Percentiles rank a stretch among this genome's conserved stretches.
These are phyloP conservation scores for Acacia acuminata DNA, from an alignment of 306 rosid genomes.

Conservation along the genomic window DNA sequence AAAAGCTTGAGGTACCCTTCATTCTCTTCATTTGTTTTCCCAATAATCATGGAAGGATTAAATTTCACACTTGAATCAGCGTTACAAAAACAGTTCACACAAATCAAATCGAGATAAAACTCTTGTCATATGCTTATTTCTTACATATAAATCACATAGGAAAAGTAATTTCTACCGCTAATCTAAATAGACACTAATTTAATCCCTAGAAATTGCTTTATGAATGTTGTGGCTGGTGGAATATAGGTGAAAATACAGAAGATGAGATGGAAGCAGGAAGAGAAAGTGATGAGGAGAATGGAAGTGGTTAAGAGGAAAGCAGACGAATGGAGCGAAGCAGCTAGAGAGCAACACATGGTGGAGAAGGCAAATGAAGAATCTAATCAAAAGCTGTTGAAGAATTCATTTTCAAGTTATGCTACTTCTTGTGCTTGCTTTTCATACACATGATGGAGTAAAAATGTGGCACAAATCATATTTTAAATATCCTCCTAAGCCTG, in stretches of 20 bases:
- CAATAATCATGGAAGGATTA: not conserved
- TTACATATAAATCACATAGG: too few species aligned
- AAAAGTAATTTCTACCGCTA: too few species aligned
- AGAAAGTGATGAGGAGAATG: slow-evolving; percentile 88
- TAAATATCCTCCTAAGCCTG: not conserved
- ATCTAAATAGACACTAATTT: too few species aligned
- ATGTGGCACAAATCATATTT: not conserved
- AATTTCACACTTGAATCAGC: too few species aligned
- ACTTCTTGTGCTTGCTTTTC: slow-evolving; percentile 82
- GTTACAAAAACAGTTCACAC: too few species aligned
- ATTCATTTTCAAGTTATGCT: slow-evolving; percentile 47
- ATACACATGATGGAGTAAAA: slow-evolving; percentile 22
- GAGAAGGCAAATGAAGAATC: slow-evolving; percentile 56
- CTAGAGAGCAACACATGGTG: slow-evolving; percentile 64
- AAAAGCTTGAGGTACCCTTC: not conserved
- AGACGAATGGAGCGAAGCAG: slow-evolving; percentile 73
- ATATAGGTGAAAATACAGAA: slow-evolving; percentile 82
- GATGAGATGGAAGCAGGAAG: slow-evolving; percentile 90
- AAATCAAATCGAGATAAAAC: too few species aligned
- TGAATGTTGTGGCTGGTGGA: not conserved
- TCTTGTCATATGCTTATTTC: too few species aligned
- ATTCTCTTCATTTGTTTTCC: not conserved
- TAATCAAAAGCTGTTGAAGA: slow-evolving; percentile 44
- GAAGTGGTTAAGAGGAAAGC: slow-evolving; percentile 79
- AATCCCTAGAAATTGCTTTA: too few species aligned